A percentile compares a stretch with the other conserved stretches of the same genome.
These are phyloP conservation scores for Gnaphalium uliginosum DNA, from an alignment of 129 eudicot genomes.

Conservation along the genomic window DNA sequence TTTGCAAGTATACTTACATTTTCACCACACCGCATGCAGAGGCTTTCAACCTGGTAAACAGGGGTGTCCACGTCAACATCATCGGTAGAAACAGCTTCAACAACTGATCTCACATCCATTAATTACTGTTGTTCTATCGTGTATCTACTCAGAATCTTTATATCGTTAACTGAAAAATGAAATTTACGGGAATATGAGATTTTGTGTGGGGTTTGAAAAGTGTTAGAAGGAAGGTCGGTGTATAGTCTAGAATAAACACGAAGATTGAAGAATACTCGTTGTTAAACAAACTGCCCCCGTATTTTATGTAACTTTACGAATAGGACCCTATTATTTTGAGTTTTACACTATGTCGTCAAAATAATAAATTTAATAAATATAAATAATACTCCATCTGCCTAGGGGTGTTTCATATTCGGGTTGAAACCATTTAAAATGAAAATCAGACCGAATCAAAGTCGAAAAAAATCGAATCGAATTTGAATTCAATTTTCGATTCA, in stretches of 20 bases:
- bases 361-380: no score
- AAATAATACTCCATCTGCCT: no score
- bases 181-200: background rate
- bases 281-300: background rate
- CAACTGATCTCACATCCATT: slow-evolving; percentile 71
- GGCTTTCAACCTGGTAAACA: slow-evolving; percentile 76
- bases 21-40: slow-evolving; percentile 88
- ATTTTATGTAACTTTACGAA: background rate
- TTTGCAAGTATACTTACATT: slow-evolving; percentile 42
- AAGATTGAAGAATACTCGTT: slow-evolving; percentile 20
- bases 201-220: slow-evolving; percentile 11
- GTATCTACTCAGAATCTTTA: slow-evolving; percentile 5
- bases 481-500: no score
- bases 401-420: no score
- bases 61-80: slow-evolving; percentile 53
- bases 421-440: no score
- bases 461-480: no score
- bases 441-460: no score
- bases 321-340: background rate
- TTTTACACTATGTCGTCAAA: no score
- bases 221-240: background rate
- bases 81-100: slow-evolving; percentile 65
- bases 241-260: slow-evolving; percentile 18
- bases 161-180: background rate
- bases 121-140: slow-evolving; percentile 28